Conservation (phyloP, 192 early-diverging fungal genomes). For the Podila epigama region DNA sequence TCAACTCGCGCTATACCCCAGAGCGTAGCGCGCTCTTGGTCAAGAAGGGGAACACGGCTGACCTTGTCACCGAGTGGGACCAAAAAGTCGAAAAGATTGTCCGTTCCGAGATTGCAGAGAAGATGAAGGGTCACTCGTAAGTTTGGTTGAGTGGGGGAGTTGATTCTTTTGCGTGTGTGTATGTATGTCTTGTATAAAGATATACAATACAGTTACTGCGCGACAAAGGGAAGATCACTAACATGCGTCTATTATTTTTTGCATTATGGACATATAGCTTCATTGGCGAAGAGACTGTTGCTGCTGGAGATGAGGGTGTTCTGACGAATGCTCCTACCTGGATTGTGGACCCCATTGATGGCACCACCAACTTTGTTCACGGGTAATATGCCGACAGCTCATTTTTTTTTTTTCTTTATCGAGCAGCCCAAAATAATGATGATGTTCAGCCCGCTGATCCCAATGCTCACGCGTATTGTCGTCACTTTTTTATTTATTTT, state of each 20-base stretch:
- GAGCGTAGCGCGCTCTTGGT: constrained; percentile 50
- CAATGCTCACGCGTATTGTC: not conserved
- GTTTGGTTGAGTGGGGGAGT: not conserved
- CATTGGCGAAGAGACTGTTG: constrained; percentile 88
- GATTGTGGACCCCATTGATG: constrained; percentile 91
- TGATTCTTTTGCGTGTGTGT: too few relatives aligned
- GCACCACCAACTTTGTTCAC: constrained; percentile 82
- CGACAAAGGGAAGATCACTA: too few relatives aligned
- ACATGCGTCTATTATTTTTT: too few relatives aligned
- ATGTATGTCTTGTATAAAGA: too few relatives aligned
- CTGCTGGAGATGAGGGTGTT: constrained; percentile 58
- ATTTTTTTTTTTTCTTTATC: too few relatives aligned
- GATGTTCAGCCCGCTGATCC: too few relatives aligned
- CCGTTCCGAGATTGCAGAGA: constrained; percentile 58
- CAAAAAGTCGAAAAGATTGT: constrained; percentile 76
- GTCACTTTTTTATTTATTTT: not conserved
- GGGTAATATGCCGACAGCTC: too few relatives aligned
- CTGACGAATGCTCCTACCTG: constrained; percentile 82
- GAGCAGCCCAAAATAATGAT: too few relatives aligned
- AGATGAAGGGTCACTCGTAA: constrained; percentile 56
- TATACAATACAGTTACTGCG: too few relatives aligned
- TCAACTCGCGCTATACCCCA: constrained; percentile 53
- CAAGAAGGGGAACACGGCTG: constrained; percentile 72
- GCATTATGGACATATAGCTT: constrained; percentile 51
- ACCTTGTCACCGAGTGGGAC: constrained; percentile 90